A percentile compares a stretch with the other conserved stretches of the same genome.
phyloP scores from a whole-genome alignment of 2,329 filamentous ascomycete species.

The Dothidotthia symphoricarpi region DNA sequence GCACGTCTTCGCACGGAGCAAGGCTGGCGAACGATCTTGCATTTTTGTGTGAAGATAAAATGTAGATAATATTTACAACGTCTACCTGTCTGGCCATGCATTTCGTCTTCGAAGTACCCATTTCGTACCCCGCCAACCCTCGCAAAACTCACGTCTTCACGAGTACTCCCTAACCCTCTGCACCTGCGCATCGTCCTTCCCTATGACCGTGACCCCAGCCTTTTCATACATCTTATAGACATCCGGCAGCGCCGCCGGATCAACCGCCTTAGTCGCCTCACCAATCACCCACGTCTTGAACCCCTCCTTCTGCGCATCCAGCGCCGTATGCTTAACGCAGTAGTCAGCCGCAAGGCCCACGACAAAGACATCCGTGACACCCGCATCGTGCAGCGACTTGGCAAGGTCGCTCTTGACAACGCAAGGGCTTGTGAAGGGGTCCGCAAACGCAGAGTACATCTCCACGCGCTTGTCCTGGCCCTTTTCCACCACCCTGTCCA shows the following conservation, averaged over 20 bases:
- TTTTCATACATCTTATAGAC: slow-evolving; percentile 55
- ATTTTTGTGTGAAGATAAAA: too few relatives aligned
- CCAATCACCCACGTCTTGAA: slow-evolving; percentile 74
- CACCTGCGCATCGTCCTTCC: slow-evolving; percentile 57
- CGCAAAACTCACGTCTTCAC: too few relatives aligned
- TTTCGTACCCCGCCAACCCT: too few relatives aligned
- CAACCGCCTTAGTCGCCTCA: slow-evolving; percentile 75
- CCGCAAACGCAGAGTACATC: slow-evolving; percentile 91
- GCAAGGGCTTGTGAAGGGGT: slow-evolving; percentile 66
- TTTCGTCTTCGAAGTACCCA: too few relatives aligned
- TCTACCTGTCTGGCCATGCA: too few relatives aligned
- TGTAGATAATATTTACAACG: too few relatives aligned
- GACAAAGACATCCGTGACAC: slow-evolving; percentile 76
- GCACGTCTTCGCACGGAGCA: too few relatives aligned
- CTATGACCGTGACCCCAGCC: slow-evolving; percentile 63
- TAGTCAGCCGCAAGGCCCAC: slow-evolving; percentile 87
- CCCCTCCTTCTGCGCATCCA: slow-evolving; percentile 73
- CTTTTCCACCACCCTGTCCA: slow-evolving; percentile 75
- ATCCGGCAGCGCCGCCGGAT: slow-evolving; percentile 58
- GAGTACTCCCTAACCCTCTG: slow-evolving; percentile 43
- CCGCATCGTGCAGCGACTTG: slow-evolving; percentile 53
- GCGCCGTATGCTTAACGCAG: slow-evolving; percentile 79
- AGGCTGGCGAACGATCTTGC: slow-evolving; percentile 20
- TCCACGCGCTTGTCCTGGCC: slow-evolving; percentile 72
- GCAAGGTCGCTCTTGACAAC: slow-evolving; percentile 63